Base-by-base conservation (phyloP, 257 asterid species). In the Mentha longifolia region DNA sequence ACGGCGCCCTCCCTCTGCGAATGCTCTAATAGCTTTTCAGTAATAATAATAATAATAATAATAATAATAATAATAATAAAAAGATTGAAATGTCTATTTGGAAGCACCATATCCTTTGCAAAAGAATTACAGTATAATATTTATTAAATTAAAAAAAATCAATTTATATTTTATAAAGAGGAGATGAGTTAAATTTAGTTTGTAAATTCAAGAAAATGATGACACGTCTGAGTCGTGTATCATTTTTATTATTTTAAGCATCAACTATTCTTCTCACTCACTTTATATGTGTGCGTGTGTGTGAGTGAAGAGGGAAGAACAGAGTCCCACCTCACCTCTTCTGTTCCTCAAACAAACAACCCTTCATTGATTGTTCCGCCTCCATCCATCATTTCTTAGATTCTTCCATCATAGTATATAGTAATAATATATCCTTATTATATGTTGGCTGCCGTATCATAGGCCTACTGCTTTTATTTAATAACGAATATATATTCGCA, bases 291-390 rank as follows among this genome's bases (percentile, higher is more conserved):
- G n/a, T 19, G 50, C 2, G 50, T 4, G 65, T 4, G 65, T 42
- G 41, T n/a, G 25, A 0, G 55, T 57, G 92, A 68, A 74, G 79
- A 51, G 78, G 57, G 77, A 77, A 76, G 71, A 80, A 61, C 63
- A 65, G 66, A 70, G 75, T 73, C 73, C 82, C 73, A 73, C 85
- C 79, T 66, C 76, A 49, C 80, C 59, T 71, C 14, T 75, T 52
- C 73, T 55, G 33, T 76, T 67, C 78, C 74, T 71, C 60, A 55
- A 68, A 46, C 31, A 22, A 61, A 72, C 37, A 55, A 65, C 62
- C 59, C 54, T 67, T 80, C 57, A 33, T 73, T 65, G 68, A 55
- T 74, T 61, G 76, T 47, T 55, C 75, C 78, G 73, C 76, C 80
- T 55, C 75, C 78, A 52, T 45, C 56, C 71, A 55, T 57, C 45